Conservation (phyloP, 208 protist genomes). For the Lotmaria passim region DNA sequence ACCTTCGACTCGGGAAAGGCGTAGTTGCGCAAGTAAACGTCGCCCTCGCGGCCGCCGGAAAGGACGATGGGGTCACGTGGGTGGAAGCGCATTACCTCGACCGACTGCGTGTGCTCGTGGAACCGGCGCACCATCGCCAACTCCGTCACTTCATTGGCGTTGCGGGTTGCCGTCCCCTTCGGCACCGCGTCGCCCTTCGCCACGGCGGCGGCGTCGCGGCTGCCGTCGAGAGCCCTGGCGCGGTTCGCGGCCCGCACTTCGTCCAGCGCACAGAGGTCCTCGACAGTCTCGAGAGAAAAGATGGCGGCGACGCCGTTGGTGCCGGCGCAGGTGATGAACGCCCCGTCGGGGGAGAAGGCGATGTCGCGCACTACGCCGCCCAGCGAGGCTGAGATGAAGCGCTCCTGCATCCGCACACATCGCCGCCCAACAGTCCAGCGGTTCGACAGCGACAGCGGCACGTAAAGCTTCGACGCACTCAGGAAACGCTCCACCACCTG, state of each 20-base stretch:
- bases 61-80: constrained; percentile 62
- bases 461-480: constrained; percentile 73
- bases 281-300: constrained; percentile 73
- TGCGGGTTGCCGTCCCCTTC: constrained; percentile 36
- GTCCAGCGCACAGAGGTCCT: constrained; percentile 68
- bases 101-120: constrained; percentile 72
- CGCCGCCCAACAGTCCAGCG: constrained; percentile 57
- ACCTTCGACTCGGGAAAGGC: constrained; percentile 55
- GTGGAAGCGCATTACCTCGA: constrained; percentile 85
- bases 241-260: constrained; percentile 70
- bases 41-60: constrained; percentile 69
- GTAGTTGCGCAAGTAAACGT: constrained; percentile 77
- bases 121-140: constrained; percentile 72
- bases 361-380: constrained; percentile 70
- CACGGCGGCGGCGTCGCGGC: constrained; percentile 19
- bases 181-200: constrained; percentile 17
- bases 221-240: constrained; percentile 43
- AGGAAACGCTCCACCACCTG: constrained; percentile 84
- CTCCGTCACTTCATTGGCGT: constrained; percentile 86
- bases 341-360: constrained; percentile 73
- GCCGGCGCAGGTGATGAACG: constrained; percentile 65
- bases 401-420: constrained; percentile 64
- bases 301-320: constrained; percentile 72
- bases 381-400: constrained; percentile 73
- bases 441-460: constrained; percentile 62